Percentiles rank a stretch among this genome's conserved stretches.
Conservation (phyloP, 352 stramenopile species). For the Globisporangium canariense region DNA sequence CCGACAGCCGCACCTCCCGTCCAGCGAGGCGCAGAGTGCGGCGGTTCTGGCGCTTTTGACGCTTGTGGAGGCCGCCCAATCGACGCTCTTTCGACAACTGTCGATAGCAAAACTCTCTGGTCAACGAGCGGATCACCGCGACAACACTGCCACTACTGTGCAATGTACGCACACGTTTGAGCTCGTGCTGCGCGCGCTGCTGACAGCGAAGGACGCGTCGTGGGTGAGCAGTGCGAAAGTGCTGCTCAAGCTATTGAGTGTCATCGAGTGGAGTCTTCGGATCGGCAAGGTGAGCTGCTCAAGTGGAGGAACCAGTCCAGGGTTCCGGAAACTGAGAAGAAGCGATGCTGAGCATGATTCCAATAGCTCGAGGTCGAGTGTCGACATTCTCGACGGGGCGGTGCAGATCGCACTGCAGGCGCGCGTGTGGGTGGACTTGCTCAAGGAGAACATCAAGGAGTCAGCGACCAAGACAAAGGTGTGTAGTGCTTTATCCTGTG, state of each 20-base stretch:
- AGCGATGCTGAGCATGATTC: background rate
- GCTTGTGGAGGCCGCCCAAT: conserved; percentile 38
- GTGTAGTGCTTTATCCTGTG: background rate
- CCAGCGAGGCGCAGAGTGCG: conserved; percentile 27
- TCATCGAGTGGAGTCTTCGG: conserved; percentile 41
- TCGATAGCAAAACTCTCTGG: background rate
- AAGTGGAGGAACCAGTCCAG: conserved; percentile 4
- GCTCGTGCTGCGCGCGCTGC: conserved; percentile 21
- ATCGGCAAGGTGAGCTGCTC: conserved; percentile 35
- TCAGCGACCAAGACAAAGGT: conserved; percentile 42
- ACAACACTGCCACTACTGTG: background rate
- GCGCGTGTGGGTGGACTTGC: conserved; percentile 33
- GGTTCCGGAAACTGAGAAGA: too few relatives aligned
- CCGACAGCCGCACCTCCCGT: conserved; percentile 30
- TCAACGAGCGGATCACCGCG: background rate
- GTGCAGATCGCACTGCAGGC: conserved; percentile 18
- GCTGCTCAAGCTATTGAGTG: conserved; percentile 40
- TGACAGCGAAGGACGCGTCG: conserved; percentile 28
- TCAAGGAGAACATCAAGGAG: conserved; percentile 44
- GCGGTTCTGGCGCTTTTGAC: conserved; percentile 32
- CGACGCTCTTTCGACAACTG: conserved; percentile 25
- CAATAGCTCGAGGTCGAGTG: background rate
- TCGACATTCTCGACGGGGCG: conserved; percentile 18
- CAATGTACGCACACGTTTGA: conserved; percentile 10
- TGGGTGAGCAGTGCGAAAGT: conserved; percentile 33